phyloP scores from a whole-genome alignment of 768 basidiomycete species.

The Termitomyces eurrhizus region DNA sequence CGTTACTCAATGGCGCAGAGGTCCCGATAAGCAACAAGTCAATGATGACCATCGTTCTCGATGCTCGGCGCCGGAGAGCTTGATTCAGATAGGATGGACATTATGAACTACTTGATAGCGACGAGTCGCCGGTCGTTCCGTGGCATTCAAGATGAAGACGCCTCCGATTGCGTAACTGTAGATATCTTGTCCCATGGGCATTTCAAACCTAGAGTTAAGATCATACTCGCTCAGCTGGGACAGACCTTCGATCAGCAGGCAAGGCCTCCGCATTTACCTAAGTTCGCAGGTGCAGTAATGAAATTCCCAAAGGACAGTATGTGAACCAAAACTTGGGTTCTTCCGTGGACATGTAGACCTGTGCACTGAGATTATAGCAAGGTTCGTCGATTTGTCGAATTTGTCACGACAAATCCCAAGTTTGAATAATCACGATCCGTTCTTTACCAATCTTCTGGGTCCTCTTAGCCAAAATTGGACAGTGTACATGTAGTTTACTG shows the following conservation, averaged over 20 bases:
- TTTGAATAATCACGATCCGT: neutral
- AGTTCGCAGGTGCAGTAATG: neutral
- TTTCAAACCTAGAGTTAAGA: too few species aligned
- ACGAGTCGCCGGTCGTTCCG: neutral
- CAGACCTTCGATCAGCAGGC: neutral
- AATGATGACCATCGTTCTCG: neutral
- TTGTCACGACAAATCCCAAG: neutral
- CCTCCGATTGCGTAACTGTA: neutral
- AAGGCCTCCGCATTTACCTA: neutral
- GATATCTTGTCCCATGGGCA: neutral
- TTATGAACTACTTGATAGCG: neutral
- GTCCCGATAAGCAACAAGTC: neutral
- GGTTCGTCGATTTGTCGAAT: neutral
- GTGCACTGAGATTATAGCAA: neutral
- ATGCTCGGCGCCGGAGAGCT: too few species aligned
- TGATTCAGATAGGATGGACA: too few species aligned
- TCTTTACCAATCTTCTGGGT: constrained; percentile 5
- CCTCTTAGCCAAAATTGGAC: constrained; percentile 26
- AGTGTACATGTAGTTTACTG: too few species aligned
- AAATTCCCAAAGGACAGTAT: neutral
- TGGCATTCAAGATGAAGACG: too few species aligned
- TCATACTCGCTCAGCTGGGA: neutral
- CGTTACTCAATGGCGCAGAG: neutral
- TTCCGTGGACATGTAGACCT: neutral
- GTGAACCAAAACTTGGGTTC: neutral